Evolutionary conservation across 768 basidiomycete genomes (phyloP).

Genomic region (Lentinula sp.): DNA sequence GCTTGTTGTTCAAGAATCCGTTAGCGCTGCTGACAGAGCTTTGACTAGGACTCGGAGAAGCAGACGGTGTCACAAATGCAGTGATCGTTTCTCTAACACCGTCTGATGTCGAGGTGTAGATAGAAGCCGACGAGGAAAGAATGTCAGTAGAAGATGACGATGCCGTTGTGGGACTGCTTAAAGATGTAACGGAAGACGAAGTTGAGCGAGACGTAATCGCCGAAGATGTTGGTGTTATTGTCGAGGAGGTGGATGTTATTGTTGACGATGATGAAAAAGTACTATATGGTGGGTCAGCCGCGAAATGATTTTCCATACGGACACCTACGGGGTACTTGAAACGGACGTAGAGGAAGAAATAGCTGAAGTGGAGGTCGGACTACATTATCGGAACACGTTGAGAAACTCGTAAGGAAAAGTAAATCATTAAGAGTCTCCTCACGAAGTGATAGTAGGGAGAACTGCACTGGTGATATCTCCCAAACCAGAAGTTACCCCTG

Average conservation of each 20-base stretch:
- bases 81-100: constrained; percentile 24
- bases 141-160: constrained; percentile 10
- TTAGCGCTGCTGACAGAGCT: constrained; percentile 10
- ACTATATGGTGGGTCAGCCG: background rate
- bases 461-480: constrained; percentile 1
- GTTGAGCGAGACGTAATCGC: background rate
- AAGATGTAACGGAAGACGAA: background rate
- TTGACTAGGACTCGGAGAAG: constrained; percentile 17
- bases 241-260: background rate
- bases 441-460: background rate
- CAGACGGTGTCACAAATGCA: constrained; percentile 18
- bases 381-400: background rate
- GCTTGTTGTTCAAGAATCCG: constrained; percentile 59
- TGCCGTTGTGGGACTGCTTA: constrained; percentile 7
- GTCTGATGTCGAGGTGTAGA: constrained; percentile 11
- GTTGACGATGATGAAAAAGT: background rate
- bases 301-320: background rate
- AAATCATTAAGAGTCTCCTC: background rate
- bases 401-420: background rate
- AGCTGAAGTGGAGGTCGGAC: background rate
- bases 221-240: background rate
- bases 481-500: constrained; percentile 4
- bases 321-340: background rate
- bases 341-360: background rate
- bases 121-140: constrained; percentile 10